phyloP scores from a whole-genome alignment of 2,329 filamentous ascomycete species.

The Torrubiellomyces zombiae region DNA sequence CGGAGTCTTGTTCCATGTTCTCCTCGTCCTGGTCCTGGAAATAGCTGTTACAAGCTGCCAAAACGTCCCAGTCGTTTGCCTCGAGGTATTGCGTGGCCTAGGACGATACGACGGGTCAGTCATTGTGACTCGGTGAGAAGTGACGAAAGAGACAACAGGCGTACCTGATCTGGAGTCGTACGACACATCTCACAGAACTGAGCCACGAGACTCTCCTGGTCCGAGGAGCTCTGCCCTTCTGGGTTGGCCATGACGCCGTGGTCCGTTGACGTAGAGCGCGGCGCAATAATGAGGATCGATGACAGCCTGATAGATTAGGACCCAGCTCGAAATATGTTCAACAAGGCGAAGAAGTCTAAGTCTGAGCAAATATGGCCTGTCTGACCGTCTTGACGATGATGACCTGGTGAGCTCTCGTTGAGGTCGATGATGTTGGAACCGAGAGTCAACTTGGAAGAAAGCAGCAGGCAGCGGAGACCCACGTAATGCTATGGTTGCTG shows the following conservation, averaged over 20 bases:
- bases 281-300: no score
- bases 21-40: slow-evolving; percentile 40
- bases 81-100: slow-evolving; percentile 53
- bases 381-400: no score
- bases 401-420: no score
- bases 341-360: no score
- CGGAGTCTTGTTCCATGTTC: slow-evolving; percentile 17
- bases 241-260: background rate
- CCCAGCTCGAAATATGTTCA: no score
- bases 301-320: no score
- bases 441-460: no score
- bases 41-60: slow-evolving; percentile 43
- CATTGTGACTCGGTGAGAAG: no score
- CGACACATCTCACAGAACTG: slow-evolving; percentile 3
- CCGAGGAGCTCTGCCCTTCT: slow-evolving; percentile 1
- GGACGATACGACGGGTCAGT: background rate
- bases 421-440: no score
- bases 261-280: background rate
- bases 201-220: slow-evolving; percentile 3
- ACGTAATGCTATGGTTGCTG: no score
- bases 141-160: no score
- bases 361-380: background rate
- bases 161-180: slow-evolving; percentile 3
- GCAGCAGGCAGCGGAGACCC: no score
- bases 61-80: slow-evolving; percentile 49